Percentiles rank a stretch among this genome's conserved stretches.
phyloP scores from a whole-genome alignment of 495 filamentous ascomycete genomes.

The Hamigera avellanea region DNA sequence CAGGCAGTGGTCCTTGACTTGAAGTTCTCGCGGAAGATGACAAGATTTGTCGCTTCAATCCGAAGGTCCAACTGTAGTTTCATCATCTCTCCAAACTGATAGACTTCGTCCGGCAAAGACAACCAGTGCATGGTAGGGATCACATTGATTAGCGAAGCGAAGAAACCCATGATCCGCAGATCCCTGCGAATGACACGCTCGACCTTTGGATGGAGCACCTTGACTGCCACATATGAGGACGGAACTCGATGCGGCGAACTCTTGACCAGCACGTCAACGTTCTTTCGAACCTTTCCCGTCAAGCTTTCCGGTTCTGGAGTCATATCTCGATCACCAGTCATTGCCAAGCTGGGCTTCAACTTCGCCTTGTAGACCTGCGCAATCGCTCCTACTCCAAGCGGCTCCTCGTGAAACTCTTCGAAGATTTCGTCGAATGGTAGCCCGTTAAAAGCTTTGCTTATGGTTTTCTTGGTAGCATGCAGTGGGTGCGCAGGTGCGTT shows the following conservation, averaged over 20 bases:
- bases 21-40: slow-evolving; percentile 85
- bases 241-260: slow-evolving; percentile 74
- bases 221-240: slow-evolving; percentile 89
- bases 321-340: slow-evolving; percentile 44
- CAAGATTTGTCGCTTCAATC: slow-evolving; percentile 86
- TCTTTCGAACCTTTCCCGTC: slow-evolving; percentile 57
- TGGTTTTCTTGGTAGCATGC: slow-evolving; percentile 62
- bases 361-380: slow-evolving; percentile 97
- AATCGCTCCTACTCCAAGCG: slow-evolving; percentile 90
- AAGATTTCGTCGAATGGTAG: slow-evolving; percentile 83
- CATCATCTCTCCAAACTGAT: slow-evolving; percentile 98
- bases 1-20: slow-evolving; percentile 78
- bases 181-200: slow-evolving; percentile 84
- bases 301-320: slow-evolving; percentile 40
- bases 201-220: slow-evolving; percentile 87
- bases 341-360: slow-evolving; percentile 67
- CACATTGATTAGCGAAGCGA: slow-evolving; percentile 71
- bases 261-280: slow-evolving; percentile 79
- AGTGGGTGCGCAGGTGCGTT: slow-evolving; percentile 87
- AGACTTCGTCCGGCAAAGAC: slow-evolving; percentile 87
- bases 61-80: slow-evolving; percentile 86
- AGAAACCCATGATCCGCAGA: slow-evolving; percentile 86
- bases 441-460: slow-evolving; percentile 71
- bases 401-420: slow-evolving; percentile 86
- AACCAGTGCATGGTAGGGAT: slow-evolving; percentile 98